Percentiles rank a stretch among this genome's conserved stretches.
Conservation (phyloP, 2,329 filamentous ascomycete genomes). For the Aschersonia sp. region DNA sequence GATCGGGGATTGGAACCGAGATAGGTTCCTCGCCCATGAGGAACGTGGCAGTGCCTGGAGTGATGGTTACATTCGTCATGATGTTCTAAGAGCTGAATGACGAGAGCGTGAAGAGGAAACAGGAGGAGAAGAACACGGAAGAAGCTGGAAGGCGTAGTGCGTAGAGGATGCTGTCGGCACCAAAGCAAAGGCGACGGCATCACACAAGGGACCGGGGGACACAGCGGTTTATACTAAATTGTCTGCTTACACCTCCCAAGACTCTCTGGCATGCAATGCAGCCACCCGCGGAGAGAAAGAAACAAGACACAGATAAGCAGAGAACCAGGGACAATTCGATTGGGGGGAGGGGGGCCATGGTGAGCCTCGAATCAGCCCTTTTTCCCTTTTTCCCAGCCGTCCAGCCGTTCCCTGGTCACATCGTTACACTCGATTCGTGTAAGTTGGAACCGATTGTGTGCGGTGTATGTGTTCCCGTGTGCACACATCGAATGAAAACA, state of each 20-base stretch:
- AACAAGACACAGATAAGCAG: background rate
- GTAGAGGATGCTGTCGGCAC: background rate
- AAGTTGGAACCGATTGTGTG: too few species aligned
- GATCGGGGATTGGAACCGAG: conserved; percentile 14
- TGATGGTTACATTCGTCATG: background rate
- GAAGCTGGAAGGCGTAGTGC: background rate
- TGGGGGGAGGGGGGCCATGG: too few species aligned
- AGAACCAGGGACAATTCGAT: background rate
- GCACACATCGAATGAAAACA: background rate
- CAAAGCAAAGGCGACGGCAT: background rate
- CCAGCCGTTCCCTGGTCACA: too few species aligned
- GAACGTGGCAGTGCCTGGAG: conserved; percentile 13
- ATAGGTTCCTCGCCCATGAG: conserved; percentile 13
- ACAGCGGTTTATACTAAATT: too few species aligned
- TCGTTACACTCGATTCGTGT: background rate
- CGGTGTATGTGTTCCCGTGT: too few species aligned
- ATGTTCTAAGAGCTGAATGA: too few species aligned
- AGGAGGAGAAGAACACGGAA: background rate
- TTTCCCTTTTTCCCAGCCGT: too few species aligned
- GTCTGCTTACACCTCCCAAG: too few species aligned
- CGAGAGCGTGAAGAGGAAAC: too few species aligned
- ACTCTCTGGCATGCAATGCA: background rate
- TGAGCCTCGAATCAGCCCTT: too few species aligned
- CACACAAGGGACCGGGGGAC: background rate
- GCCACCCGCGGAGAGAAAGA: background rate